Conservation (phyloP, 2,329 filamentous ascomycete genomes). For the Zymoseptoria crescenta region DNA sequence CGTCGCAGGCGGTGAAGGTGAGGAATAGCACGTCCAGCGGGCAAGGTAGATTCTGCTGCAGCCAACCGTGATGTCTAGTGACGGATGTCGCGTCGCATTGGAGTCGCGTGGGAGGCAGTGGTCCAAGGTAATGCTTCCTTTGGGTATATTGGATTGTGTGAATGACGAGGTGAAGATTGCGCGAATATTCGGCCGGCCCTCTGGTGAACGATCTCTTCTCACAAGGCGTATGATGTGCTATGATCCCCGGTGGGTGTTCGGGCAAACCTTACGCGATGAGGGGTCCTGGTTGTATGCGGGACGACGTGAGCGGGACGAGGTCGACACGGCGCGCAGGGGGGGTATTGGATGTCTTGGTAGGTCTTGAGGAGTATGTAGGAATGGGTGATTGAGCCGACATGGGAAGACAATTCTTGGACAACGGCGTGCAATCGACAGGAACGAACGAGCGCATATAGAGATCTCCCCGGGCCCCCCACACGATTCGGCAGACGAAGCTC, state of each 20-base stretch:
- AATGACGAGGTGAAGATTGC: neutral
- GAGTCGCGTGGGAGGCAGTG: neutral
- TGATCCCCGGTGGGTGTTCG: neutral
- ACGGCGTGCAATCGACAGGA: neutral
- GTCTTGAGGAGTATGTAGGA: neutral
- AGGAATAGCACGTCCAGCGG: conserved; percentile 5
- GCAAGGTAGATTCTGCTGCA: conserved; percentile 5
- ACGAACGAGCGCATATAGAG: neutral
- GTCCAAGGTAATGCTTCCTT: neutral
- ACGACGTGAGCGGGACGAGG: neutral
- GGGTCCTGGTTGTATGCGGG: neutral
- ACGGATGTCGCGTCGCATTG: conserved; percentile 7
- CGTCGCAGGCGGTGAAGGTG: conserved; percentile 4
- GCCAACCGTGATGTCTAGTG: conserved; percentile 9
- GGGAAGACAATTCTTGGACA: too few species aligned
- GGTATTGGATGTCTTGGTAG: too few species aligned
- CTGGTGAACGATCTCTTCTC: neutral
- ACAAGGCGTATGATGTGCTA: neutral
- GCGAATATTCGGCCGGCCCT: neutral
- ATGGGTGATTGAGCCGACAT: neutral
- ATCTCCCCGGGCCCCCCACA: neutral
- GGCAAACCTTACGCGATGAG: neutral
- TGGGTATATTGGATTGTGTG: neutral
- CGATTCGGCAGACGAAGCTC: neutral
- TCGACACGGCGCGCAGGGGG: neutral